These are phyloP conservation scores for Agastache rugosa DNA, from an alignment of 257 asterid species.

Conservation along the genomic window DNA sequence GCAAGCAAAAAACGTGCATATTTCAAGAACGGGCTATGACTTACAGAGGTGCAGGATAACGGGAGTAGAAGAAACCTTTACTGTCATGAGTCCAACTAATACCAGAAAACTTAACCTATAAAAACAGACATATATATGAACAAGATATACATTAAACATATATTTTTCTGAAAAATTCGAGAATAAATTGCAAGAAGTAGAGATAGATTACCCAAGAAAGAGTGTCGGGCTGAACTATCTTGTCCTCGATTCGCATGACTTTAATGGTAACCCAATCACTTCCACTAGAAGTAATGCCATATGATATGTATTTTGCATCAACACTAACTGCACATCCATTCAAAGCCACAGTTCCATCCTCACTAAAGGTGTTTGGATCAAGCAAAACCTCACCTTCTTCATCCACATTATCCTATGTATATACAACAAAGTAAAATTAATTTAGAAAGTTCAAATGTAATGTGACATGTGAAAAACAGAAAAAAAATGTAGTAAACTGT, in stretches of 20 bases:
- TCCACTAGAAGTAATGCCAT: constrained; percentile 83
- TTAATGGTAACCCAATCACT: constrained; percentile 96
- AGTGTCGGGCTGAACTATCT: constrained; percentile 54
- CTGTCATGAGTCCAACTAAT: constrained; percentile 87
- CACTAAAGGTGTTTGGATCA: constrained; percentile 89
- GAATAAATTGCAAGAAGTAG: neutral
- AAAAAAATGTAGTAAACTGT: neutral
- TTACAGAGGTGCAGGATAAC: constrained; percentile 86
- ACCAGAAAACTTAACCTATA: constrained; percentile 79
- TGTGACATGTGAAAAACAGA: neutral
- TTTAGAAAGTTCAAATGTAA: neutral
- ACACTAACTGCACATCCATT: constrained; percentile 62
- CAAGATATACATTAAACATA: neutral
- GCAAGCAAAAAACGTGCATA: neutral
- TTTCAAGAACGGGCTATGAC: constrained; percentile 35
- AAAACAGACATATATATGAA: neutral
- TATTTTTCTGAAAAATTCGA: neutral
- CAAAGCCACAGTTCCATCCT: constrained; percentile 83
- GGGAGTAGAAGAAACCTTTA: constrained; percentile 91
- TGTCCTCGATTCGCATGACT: constrained; percentile 70
- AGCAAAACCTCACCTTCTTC: constrained; percentile 80
- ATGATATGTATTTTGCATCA: constrained; percentile 80
- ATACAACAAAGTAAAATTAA: constrained; percentile 18
- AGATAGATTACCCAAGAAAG: constrained; percentile 74
- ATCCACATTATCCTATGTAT: constrained; percentile 73